Percentiles rank a stretch among this genome's conserved stretches.
Evolutionary conservation across 2,329 filamentous ascomycete species (phyloP).

Genomic region (Curvularia verruculosa): DNA sequence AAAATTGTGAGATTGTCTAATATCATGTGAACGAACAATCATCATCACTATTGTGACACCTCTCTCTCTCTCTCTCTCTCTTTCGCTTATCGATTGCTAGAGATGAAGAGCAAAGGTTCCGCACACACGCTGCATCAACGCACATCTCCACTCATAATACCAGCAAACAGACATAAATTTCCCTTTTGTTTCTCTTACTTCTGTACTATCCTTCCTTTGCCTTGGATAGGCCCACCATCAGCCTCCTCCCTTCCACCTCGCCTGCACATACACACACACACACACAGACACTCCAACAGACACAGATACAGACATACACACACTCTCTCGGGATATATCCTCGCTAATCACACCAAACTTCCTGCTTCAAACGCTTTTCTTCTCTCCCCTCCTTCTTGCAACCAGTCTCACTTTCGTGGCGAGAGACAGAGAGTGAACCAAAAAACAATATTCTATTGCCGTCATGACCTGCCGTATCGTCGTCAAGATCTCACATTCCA

Average conservation of each 20-base stretch:
- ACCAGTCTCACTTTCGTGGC: constrained; percentile 3
- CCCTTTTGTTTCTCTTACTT: too few species aligned
- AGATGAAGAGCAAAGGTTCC: too few species aligned
- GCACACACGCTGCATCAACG: too few species aligned
- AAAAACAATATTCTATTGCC: constrained; percentile 12
- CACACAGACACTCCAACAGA: too few species aligned
- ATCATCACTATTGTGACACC: too few species aligned
- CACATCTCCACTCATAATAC: too few species aligned
- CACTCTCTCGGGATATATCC: constrained; percentile 14
- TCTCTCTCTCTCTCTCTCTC: too few species aligned
- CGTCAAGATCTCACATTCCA: constrained; percentile 29
- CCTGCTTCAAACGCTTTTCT: constrained; percentile 2
- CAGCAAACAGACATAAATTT: too few species aligned
- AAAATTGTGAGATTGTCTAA: too few species aligned
- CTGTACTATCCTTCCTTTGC: neutral
- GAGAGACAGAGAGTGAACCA: neutral
- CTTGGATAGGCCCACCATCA: too few species aligned
- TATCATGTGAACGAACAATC: too few species aligned
- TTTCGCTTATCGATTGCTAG: too few species aligned
- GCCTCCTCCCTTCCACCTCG: neutral
- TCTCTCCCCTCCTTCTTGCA: neutral
- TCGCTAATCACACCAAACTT: constrained; percentile 11
- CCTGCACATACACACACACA: neutral
- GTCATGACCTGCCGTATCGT: constrained; percentile 32
- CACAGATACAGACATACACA: neutral